phyloP scores from a whole-genome alignment of 257 asterid genomes.

The Forsythia viridissima region DNA sequence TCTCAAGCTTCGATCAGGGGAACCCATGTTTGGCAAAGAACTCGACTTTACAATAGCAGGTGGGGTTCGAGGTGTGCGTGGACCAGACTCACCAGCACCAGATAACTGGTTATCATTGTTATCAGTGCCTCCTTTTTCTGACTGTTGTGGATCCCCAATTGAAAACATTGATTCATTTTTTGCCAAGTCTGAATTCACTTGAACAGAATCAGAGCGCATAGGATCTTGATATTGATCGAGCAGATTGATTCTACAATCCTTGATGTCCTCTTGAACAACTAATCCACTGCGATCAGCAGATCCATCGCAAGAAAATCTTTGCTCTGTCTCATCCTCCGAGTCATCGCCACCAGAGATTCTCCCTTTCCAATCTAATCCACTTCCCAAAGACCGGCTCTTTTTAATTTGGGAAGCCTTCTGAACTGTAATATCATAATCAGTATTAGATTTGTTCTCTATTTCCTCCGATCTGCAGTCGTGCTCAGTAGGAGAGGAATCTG shows the following conservation, averaged over 20 bases:
- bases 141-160: slow-evolving; percentile 47
- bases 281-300: slow-evolving; percentile 43
- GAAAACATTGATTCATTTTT: slow-evolving; percentile 53
- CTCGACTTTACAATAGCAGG: slow-evolving; percentile 55
- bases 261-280: slow-evolving; percentile 35
- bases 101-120: slow-evolving; percentile 43
- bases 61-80: slow-evolving; percentile 36
- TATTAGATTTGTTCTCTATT: slow-evolving; percentile 46
- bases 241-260: slow-evolving; percentile 37
- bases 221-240: slow-evolving; percentile 52
- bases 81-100: slow-evolving; percentile 51
- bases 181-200: slow-evolving; percentile 47
- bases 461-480: slow-evolving; percentile 60
- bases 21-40: slow-evolving; percentile 68
- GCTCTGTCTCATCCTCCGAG: slow-evolving; percentile 60
- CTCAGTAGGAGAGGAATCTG: slow-evolving; percentile 51
- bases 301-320: slow-evolving; percentile 53
- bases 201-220: slow-evolving; percentile 57
- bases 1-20: slow-evolving; percentile 34
- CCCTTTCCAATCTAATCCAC: slow-evolving; percentile 62
- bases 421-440: slow-evolving; percentile 36
- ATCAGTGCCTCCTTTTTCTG: slow-evolving; percentile 47
- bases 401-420: slow-evolving; percentile 35
- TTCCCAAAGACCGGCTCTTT: slow-evolving; percentile 75
- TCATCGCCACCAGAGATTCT: slow-evolving; percentile 43